phyloP scores from a whole-genome alignment of 306 rosid species.

The Senna tora region DNA sequence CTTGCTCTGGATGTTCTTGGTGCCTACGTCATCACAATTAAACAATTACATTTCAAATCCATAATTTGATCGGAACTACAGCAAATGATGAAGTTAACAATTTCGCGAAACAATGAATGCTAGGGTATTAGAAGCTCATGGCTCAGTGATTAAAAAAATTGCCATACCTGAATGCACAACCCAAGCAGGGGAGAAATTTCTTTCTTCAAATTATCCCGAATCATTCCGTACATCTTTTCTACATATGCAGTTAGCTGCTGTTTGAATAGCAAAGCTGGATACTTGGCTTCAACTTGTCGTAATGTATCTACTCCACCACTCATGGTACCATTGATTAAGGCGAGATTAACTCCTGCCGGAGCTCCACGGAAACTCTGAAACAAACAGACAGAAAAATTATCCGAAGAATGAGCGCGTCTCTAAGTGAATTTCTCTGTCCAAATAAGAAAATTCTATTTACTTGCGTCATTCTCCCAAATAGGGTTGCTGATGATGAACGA shows the following conservation, averaged over 20 bases:
- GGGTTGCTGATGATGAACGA: constrained; percentile 56
- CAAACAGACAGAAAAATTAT: constrained; percentile 12
- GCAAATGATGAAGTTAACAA: constrained; percentile 27
- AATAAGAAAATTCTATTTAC: constrained; percentile 43
- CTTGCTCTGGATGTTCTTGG: constrained; percentile 94
- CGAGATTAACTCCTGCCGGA: constrained; percentile 54
- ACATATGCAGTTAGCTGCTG: constrained; percentile 96
- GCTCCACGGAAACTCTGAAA: constrained; percentile 59
- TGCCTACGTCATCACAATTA: constrained; percentile 60
- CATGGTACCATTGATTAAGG: constrained; percentile 48
- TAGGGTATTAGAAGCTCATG: constrained; percentile 20
- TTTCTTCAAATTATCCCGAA: constrained; percentile 92
- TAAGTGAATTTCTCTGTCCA: constrained; percentile 28
- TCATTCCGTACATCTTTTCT: constrained; percentile 96
- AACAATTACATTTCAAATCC: constrained; percentile 34
- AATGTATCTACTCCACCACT: constrained; percentile 75
- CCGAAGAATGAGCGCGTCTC: constrained; percentile 28
- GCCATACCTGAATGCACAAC: constrained; percentile 88
- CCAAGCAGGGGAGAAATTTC: constrained; percentile 92
- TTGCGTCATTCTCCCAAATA: constrained; percentile 65
- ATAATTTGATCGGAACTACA: constrained; percentile 22
- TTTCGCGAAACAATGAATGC: constrained; percentile 21
- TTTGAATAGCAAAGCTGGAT: constrained; percentile 91
- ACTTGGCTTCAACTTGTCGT: constrained; percentile 95
- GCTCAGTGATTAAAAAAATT: constrained; percentile 31